Evolutionary conservation across 2,329 filamentous ascomycete species (phyloP), one percentile per base, ranked within the genome.

Genomic region (Periglandula ipomoeae): DNA sequence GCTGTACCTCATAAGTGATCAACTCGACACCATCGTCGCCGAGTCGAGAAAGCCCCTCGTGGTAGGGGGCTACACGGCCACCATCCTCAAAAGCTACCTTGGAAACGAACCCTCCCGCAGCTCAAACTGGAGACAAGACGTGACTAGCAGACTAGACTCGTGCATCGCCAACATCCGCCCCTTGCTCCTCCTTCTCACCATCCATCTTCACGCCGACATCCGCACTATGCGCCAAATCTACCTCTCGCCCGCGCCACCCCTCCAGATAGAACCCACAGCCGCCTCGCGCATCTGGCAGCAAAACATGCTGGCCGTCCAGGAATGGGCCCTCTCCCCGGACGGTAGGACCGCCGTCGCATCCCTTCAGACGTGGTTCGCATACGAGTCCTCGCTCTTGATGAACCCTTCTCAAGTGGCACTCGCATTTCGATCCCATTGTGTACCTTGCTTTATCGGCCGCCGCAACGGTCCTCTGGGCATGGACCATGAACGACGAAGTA

Each of bases 181-280:
- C 55, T 59, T 70, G 0, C 65, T 68, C 40, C 63, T 69, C 38
- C 55, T 70, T 2, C 59, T 70, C 40, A 60, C 50, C 2, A 53
- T 71, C 13, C 62, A 69, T 32, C 52, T 71, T 0, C 62, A 63
- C 26, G 58, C 65, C 4, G 66, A 72, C 26, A 53, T 65, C 1
- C 50, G 58, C 3, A 58, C 52, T 2, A 39, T 55, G 37, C 42
- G 43, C 9, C 49, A 53, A 17, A 22, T 52, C 20, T 51, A 50
- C 19, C 37, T 43, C n/a, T 44, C 32, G 22, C 50, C 52, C 4
- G 20, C 38, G 8, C 32, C 43, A 8, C 32, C 47, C 2, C 44
- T 44, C 8, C 24, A 47, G 1, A 45, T 3, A 46, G 50, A 5
- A 49, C 47, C 54, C 11, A 49, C 61, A 4, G 44, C 55, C 2